Percentiles rank a stretch among this genome's conserved stretches.
These are phyloP conservation scores for Begonia peltatifolia DNA, from an alignment of 306 rosid species.

Conservation along the genomic window DNA sequence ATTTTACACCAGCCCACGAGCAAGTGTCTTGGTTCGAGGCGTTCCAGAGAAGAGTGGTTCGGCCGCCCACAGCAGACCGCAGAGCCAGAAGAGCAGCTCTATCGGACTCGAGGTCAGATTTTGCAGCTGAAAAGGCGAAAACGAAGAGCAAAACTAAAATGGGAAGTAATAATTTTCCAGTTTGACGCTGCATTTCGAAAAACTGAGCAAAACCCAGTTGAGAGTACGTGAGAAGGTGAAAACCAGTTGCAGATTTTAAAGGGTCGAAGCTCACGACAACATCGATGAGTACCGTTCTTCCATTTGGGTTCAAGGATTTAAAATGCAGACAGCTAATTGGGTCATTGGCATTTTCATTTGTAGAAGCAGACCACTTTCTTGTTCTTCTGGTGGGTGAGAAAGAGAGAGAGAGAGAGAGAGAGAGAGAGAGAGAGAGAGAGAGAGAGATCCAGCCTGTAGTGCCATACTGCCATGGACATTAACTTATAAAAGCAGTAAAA, in stretches of 20 bases:
- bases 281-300: not conserved
- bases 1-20: constrained; percentile 35
- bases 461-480: constrained; percentile 3
- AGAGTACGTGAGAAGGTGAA: not conserved
- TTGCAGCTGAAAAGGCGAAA: not conserved
- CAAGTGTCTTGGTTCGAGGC: constrained; percentile 24
- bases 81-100: constrained; percentile 35
- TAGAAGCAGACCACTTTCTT: not conserved
- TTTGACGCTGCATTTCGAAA: constrained; percentile 1
- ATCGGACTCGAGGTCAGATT: constrained; percentile 28
- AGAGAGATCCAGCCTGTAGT: constrained; percentile 30
- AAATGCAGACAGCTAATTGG: not conserved
- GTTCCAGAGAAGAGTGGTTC: constrained; percentile 40
- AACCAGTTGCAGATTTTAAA: not conserved
- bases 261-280: not conserved
- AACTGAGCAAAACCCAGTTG: not conserved
- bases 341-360: not conserved
- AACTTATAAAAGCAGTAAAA: not conserved
- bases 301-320: not conserved
- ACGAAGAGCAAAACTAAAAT: constrained; percentile 6
- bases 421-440: not conserved
- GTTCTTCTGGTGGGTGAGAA: not conserved
- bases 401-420: constrained; percentile 8
- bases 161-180: not conserved
- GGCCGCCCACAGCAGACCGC: constrained; percentile 27